Evolutionary conservation across 257 asterid species (phyloP).

Genomic region (Nemophila menziesii): DNA sequence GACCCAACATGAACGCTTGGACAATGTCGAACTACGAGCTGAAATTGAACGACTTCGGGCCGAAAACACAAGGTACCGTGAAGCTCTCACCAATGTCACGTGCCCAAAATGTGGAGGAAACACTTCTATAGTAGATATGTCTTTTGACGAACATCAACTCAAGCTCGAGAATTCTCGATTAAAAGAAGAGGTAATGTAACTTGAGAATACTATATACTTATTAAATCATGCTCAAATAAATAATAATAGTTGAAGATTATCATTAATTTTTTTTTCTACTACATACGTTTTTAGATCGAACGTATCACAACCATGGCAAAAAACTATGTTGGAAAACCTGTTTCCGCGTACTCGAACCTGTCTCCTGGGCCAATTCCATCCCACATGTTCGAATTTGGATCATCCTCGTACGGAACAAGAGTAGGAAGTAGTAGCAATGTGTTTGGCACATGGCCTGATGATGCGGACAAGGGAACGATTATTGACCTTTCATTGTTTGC

Average conservation of each 20-base stretch:
- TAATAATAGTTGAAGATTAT: not conserved
- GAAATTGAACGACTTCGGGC: slow-evolving; percentile 14
- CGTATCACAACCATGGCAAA: slow-evolving; percentile 1
- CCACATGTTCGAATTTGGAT: not conserved
- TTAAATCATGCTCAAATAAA: not conserved
- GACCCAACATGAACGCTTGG: slow-evolving; percentile 12
- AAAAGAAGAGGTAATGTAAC: slow-evolving; percentile 15
- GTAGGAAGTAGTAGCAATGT: not conserved
- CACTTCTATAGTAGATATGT: slow-evolving; percentile 2
- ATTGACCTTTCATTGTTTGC: slow-evolving; percentile 19
- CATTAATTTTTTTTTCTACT: not conserved
- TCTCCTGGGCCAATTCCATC: not conserved
- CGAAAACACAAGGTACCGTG: slow-evolving; percentile 9
- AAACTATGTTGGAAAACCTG: not conserved
- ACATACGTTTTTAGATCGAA: slow-evolving; percentile 5
- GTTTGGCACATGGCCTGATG: slow-evolving; percentile 1
- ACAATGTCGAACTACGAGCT: slow-evolving; percentile 5
- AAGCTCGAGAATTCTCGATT: slow-evolving; percentile 11
- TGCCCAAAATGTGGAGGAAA: slow-evolving; percentile 7
- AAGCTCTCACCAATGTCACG: not conserved
- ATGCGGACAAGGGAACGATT: slow-evolving; percentile 10
- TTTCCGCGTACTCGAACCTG: not conserved
- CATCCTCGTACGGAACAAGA: not conserved
- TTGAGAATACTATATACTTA: not conserved
- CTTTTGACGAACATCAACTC: slow-evolving; percentile 9